A percentile compares a stretch with the other conserved stretches of the same genome.
Evolutionary conservation across 768 basidiomycete genomes (phyloP).

Genomic region (Leucosporidium creatinivorum): DNA sequence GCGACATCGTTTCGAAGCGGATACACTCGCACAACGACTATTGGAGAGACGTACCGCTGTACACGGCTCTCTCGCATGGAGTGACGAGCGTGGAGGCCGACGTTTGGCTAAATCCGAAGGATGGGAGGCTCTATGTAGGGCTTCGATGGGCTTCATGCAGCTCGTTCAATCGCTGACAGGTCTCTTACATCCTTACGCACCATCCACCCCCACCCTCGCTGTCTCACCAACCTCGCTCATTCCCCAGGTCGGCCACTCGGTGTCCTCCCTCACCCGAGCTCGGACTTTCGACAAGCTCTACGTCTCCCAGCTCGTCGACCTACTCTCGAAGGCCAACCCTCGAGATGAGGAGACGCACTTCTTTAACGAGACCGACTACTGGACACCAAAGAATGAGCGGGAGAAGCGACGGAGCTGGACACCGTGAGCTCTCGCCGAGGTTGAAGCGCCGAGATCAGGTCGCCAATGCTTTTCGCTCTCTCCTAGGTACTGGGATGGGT

Average conservation of each 20-base stretch:
- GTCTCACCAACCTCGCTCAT: no score
- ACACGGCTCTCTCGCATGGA: slow-evolving; percentile 26
- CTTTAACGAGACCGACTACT: slow-evolving; percentile 22
- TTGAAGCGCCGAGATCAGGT: no score
- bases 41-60: slow-evolving; percentile 28
- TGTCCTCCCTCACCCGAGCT: slow-evolving; percentile 17
- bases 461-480: no score
- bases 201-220: no score
- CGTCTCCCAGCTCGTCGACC: slow-evolving; percentile 18
- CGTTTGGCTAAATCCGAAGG: slow-evolving; percentile 29
- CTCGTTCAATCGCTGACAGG: no score
- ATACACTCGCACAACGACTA: slow-evolving; percentile 34
- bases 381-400: slow-evolving; percentile 3
- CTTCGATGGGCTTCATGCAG: no score
- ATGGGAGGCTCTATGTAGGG: slow-evolving; percentile 21
- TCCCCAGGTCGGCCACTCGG: slow-evolving; percentile 29
- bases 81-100: slow-evolving; percentile 26
- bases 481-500: no score
- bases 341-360: slow-evolving; percentile 8
- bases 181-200: no score
- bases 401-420: slow-evolving; percentile 21
- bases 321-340: slow-evolving; percentile 18
- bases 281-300: slow-evolving; percentile 23
- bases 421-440: not conserved
- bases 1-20: slow-evolving; percentile 23